Evolutionary conservation across 2,329 filamentous ascomycete genomes (phyloP).

Genomic region (Cladosporium sp.): DNA sequence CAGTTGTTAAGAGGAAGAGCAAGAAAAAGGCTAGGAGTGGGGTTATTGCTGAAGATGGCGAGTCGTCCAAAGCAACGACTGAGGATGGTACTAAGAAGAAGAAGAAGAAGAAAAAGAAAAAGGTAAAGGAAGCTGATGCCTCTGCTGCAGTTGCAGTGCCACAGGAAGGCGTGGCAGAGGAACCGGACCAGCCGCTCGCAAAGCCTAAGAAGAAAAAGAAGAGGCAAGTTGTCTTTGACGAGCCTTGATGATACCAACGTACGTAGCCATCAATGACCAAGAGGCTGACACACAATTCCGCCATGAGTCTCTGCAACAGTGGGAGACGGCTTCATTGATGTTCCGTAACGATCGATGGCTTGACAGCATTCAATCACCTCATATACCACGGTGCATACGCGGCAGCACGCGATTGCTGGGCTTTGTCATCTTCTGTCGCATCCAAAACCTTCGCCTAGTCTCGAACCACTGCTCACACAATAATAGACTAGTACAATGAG

Average conservation of each 20-base stretch:
- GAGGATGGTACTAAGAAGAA: slow-evolving; percentile 35
- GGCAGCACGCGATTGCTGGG: too few relatives aligned
- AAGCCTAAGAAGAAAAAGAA: slow-evolving; percentile 40
- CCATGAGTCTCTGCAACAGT: too few relatives aligned
- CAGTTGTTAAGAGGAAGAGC: slow-evolving; percentile 58
- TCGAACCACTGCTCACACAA: too few relatives aligned
- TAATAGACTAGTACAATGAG: too few relatives aligned
- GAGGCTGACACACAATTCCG: too few relatives aligned
- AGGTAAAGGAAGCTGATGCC: slow-evolving; percentile 18
- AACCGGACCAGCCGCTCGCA: slow-evolving; percentile 14
- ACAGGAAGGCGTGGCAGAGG: slow-evolving; percentile 18
- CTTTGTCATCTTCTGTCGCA: too few relatives aligned
- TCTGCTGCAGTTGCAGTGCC: slow-evolving; percentile 3
- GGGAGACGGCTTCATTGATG: too few relatives aligned
- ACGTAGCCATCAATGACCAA: neutral
- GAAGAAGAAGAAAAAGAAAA: slow-evolving; percentile 42
- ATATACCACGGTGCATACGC: too few relatives aligned
- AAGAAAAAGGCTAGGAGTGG: slow-evolving; percentile 38
- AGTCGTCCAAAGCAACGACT: slow-evolving; percentile 9
- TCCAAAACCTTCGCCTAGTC: too few relatives aligned
- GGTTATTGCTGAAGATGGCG: slow-evolving; percentile 14
- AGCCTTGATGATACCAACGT: neutral
- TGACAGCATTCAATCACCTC: too few relatives aligned
- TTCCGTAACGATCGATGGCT: too few relatives aligned
- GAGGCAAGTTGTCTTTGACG: slow-evolving; percentile 32